phyloP scores from a whole-genome alignment of 441 rosid species.

The Kokia cookei region DNA sequence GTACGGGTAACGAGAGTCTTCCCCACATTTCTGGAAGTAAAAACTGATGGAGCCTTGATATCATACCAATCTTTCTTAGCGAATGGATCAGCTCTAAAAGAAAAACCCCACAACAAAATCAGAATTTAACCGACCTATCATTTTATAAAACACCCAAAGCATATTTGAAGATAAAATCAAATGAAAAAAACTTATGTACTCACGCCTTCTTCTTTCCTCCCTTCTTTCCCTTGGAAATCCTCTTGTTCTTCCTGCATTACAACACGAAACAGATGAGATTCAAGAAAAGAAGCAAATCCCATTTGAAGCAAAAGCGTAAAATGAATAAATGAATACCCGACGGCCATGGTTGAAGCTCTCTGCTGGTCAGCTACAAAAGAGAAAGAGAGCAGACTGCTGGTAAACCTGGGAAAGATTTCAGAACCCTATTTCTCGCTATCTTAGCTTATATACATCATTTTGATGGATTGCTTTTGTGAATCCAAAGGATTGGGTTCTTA shows the following conservation, averaged over 20 bases:
- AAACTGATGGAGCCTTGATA: conserved; percentile 75
- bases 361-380: background rate
- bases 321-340: conserved; percentile 45
- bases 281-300: background rate
- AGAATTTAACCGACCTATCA: background rate
- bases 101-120: background rate
- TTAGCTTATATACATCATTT: background rate
- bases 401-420: background rate
- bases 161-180: background rate
- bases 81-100: conserved; percentile 66
- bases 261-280: background rate
- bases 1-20: conserved; percentile 85
- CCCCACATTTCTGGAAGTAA: conserved; percentile 58
- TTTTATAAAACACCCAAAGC: background rate
- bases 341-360: conserved; percentile 55
- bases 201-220: conserved; percentile 96
- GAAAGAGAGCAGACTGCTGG: conserved; percentile 5
- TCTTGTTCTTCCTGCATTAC: conserved; percentile 60
- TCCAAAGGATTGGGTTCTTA: background rate
- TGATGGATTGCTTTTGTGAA: background rate
- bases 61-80: conserved; percentile 96
- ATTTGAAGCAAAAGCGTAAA: too few species aligned
- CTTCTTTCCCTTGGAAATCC: conserved; percentile 92
- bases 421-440: conserved; percentile 9
- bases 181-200: conserved; percentile 17